Conservation (phyloP, 2,329 filamentous ascomycete species). For the Fusarium nurragi region DNA sequence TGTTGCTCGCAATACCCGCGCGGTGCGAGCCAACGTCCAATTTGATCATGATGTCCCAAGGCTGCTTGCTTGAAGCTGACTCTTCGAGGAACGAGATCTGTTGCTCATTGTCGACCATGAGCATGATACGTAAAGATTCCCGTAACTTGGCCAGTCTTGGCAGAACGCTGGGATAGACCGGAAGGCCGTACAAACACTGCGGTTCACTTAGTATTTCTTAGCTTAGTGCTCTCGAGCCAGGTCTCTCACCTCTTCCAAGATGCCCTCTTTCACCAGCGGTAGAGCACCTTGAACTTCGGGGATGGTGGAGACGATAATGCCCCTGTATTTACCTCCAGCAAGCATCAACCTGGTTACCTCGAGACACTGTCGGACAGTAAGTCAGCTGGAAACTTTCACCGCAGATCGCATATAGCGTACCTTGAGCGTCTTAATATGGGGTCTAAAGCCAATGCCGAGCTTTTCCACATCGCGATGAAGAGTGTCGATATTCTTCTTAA, state of each 20-base stretch:
- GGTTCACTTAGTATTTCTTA: not conserved
- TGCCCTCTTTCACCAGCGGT: conserved; percentile 51
- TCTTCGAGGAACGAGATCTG: conserved; percentile 47
- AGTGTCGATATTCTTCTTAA: conserved; percentile 51
- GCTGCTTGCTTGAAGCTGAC: conserved; percentile 12
- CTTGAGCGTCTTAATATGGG: conserved; percentile 58
- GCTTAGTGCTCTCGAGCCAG: not conserved
- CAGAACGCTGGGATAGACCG: conserved; percentile 50
- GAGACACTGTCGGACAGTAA: conserved; percentile 43
- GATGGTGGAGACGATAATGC: conserved; percentile 54
- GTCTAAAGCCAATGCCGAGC: conserved; percentile 51
- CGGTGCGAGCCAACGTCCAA: conserved; percentile 50
- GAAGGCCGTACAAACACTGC: conserved; percentile 53
- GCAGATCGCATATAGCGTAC: conserved; percentile 24
- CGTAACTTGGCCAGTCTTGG: conserved; percentile 45
- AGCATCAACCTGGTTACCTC: conserved; percentile 55
- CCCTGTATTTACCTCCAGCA: conserved; percentile 49
- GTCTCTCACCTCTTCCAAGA: conserved; percentile 52
- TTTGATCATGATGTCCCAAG: conserved; percentile 52
- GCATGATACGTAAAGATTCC: conserved; percentile 45
- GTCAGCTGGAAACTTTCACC: not conserved
- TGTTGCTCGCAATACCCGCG: conserved; percentile 46
- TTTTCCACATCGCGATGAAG: conserved; percentile 53
- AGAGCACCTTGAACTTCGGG: conserved; percentile 52
- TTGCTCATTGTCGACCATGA: conserved; percentile 52